Base-by-base conservation (phyloP, 1,284 basidiomycete species). In the Cutaneotrichosporon mucoides region DNA sequence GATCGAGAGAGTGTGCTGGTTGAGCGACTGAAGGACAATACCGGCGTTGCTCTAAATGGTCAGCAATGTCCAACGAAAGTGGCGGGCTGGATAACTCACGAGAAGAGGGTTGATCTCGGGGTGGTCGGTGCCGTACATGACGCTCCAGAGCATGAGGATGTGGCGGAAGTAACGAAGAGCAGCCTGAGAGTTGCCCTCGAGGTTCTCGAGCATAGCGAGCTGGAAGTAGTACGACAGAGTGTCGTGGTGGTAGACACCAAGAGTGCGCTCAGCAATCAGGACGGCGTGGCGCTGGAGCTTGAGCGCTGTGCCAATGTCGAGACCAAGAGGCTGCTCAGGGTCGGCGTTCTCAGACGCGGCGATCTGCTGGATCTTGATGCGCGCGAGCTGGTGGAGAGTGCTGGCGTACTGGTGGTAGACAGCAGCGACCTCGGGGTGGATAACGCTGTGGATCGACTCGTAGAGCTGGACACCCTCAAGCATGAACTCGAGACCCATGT, bases 141-240 rank as follows among this genome's bases (percentile, higher is more conserved):
- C 70, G 61, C 79, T 75, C 80, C 81, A 82, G 37, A 84, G 75
- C 53, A 77, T 71, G 44, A 84, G 66, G 42, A 82, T 79, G 62
- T 84, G 81, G 55, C 80, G 76, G 68, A 82, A 80, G 67, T 79
- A 80, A 44, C 78, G 74, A 60, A 84, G 71, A 52, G 79, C 75
- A 37, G 77, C 73, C 46, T 74, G 76, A 12, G 77, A 70, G 67
- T 81, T 73, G 59, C 79, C 68, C 68, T 81, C 76, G 60, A 82
- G 73, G 55, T 79, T 76, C 55, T 78, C 75, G 53, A 84, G 72
- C 68, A 83, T 80, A 10, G 82, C 82, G n/a, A 84, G 71, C 67
- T 83, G 81, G 70, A 81, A 79, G 77, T 84, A 84, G 71, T 82
- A 82, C 47, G 77, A 75, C 40, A 82, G 75, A 8, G 83, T 83